Evolutionary conservation across 208 protist genomes (phyloP).

Genomic region (Acanthamoeba royreba): DNA sequence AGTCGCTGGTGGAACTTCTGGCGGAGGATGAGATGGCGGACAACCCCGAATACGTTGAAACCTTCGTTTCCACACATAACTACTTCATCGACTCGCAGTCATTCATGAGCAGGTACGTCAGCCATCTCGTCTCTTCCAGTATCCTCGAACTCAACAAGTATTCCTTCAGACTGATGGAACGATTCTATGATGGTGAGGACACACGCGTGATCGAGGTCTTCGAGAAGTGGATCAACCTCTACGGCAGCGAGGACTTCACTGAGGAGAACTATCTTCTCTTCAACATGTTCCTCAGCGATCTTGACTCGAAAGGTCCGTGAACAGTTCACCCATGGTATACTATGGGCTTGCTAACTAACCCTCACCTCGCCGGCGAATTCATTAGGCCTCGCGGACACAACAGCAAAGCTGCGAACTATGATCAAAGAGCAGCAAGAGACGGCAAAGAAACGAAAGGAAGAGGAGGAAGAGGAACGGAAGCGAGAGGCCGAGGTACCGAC

Average conservation of each 20-base stretch:
- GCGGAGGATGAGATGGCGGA: background rate
- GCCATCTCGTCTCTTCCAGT: too few species aligned
- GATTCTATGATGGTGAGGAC: conserved; percentile 42
- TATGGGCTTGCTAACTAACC: background rate
- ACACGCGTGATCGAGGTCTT: background rate
- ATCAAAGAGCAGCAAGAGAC: background rate
- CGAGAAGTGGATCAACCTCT: conserved; percentile 38
- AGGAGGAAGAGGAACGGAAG: background rate
- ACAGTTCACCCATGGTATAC: background rate
- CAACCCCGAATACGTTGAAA: conserved; percentile 31
- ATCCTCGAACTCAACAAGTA: background rate
- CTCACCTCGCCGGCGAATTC: too few species aligned
- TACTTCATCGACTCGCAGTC: conserved; percentile 31
- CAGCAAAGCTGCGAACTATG: background rate
- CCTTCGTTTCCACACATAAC: conserved; percentile 33
- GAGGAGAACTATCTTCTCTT: conserved; percentile 37
- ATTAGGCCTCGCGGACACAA: background rate
- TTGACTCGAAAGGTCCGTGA: background rate
- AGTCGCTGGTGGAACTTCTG: conserved; percentile 16
- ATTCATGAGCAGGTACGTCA: too few species aligned
- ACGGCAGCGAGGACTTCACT: conserved; percentile 22
- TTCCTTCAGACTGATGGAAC: conserved; percentile 40
- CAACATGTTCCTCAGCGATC: conserved; percentile 40
- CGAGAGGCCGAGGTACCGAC: background rate
- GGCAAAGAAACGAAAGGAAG: background rate